Base-by-base conservation (phyloP, 2,329 filamentous ascomycete species). In the Xylariomycetidae sp. region DNA sequence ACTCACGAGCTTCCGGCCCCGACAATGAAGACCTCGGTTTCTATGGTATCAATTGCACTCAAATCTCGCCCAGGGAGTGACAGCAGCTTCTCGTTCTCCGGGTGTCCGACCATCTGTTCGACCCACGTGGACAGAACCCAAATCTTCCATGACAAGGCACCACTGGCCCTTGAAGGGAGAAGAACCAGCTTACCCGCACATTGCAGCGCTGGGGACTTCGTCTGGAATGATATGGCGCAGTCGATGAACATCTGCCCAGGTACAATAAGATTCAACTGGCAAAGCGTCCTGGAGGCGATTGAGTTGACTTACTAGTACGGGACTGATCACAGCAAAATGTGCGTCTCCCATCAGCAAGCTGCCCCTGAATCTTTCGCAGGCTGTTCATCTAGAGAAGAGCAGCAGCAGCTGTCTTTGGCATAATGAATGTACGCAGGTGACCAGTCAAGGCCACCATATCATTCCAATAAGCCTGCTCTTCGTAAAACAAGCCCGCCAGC, bases 1-100 rank as follows among this genome's bases (percentile, higher is more conserved):
- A 46, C 56, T 51, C 30, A 56, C 50, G 51, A 48, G 16, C 57
- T 61, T 12, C 58, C 59, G 5, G 46, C 57, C 7, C 59, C 57
- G 1, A 61, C 31, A 16, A 61, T 49, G 3, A 62, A 39, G 8
- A 59, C 57, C 13, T 59, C 52, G 0, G 53, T 62, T 6, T 50
- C 42, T 5, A 60, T 32, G 2, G 33, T 25, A 11, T 45, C 38
- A 0, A 35, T 6, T 0, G 19, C 37, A 2, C 47, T 32, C 3
- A 57, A 33, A 0, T 44, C 31, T 6, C 31, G 31, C 3, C 45
- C 40, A 5, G 57, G 49, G 0, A 37, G 32, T 0, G 36, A 30
- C 0, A 62, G 45, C 0, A 52, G 33, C 0, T 22, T 27, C 34
- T 52, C 44, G 29, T 60, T 44, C 22, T 64, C 60, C 0, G 49